These are phyloP conservation scores for Podaxis carcinomalis DNA, from an alignment of 768 basidiomycete species.

Conservation along the genomic window DNA sequence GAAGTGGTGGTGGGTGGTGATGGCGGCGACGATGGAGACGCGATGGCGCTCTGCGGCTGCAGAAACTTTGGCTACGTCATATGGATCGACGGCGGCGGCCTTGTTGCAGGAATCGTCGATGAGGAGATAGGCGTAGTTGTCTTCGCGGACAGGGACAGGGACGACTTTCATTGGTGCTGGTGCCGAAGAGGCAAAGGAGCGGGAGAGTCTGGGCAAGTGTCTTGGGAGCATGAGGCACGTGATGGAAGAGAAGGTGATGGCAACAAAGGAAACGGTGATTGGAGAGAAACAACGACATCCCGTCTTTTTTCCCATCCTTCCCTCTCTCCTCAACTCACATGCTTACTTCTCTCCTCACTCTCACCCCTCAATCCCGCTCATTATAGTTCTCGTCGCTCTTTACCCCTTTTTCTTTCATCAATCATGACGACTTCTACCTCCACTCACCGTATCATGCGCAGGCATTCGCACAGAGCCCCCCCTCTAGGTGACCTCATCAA, in stretches of 20 bases:
- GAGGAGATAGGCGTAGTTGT: constrained; percentile 86
- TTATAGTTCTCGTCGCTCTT: background rate
- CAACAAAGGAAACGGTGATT: background rate
- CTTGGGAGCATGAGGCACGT: background rate
- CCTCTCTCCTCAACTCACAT: background rate
- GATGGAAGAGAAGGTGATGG: background rate
- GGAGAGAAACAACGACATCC: background rate
- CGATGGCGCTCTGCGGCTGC: constrained; percentile 56
- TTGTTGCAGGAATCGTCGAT: constrained; percentile 61
- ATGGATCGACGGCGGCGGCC: constrained; percentile 81
- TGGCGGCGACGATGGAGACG: constrained; percentile 62
- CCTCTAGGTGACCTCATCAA: background rate
- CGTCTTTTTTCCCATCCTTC: background rate
- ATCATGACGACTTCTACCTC: background rate
- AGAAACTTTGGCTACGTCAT: constrained; percentile 65
- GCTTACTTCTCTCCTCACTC: background rate
- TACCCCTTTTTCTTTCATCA: background rate
- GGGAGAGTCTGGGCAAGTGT: background rate
- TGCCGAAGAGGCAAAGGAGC: constrained; percentile 3
- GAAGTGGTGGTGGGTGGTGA: constrained; percentile 91
- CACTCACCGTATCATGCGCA: background rate
- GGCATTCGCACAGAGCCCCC: constrained; percentile 1
- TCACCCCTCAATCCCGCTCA: background rate
- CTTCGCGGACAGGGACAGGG: constrained; percentile 72
- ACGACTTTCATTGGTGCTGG: constrained; percentile 59